phyloP scores from a whole-genome alignment of 148 eudicot species.

The Rhododendron molle region DNA sequence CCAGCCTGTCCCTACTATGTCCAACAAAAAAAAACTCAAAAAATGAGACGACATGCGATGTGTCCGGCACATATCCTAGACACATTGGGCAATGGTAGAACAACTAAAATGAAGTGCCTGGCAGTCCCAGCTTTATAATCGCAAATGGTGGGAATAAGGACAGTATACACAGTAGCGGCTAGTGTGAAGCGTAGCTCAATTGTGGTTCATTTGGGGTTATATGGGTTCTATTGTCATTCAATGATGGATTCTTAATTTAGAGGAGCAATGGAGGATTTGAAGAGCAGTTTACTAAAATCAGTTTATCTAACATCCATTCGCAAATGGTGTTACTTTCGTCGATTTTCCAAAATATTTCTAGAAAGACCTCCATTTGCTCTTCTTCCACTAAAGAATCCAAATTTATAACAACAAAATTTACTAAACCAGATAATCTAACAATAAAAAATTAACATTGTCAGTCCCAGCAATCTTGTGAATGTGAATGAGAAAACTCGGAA shows the following conservation, averaged over 20 bases:
- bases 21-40: background rate
- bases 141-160: background rate
- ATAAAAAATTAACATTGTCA: background rate
- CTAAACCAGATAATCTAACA: background rate
- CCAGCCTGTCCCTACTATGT: background rate
- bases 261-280: background rate
- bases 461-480: background rate
- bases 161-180: background rate
- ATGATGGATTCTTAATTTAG: background rate
- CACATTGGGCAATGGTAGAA: background rate
- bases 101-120: background rate
- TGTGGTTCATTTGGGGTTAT: background rate
- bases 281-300: background rate
- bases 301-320: background rate
- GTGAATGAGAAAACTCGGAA: background rate
- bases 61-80: background rate
- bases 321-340: no score
- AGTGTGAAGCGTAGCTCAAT: background rate
- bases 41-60: background rate
- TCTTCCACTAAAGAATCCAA: background rate
- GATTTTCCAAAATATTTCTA: background rate
- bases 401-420: background rate
- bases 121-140: background rate
- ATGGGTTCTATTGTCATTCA: background rate
- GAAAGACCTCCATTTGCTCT: background rate